A percentile compares a stretch with the other conserved stretches of the same genome.
Conservation (phyloP, 2,329 filamentous ascomycete genomes). For the Thelonectria rubi region DNA sequence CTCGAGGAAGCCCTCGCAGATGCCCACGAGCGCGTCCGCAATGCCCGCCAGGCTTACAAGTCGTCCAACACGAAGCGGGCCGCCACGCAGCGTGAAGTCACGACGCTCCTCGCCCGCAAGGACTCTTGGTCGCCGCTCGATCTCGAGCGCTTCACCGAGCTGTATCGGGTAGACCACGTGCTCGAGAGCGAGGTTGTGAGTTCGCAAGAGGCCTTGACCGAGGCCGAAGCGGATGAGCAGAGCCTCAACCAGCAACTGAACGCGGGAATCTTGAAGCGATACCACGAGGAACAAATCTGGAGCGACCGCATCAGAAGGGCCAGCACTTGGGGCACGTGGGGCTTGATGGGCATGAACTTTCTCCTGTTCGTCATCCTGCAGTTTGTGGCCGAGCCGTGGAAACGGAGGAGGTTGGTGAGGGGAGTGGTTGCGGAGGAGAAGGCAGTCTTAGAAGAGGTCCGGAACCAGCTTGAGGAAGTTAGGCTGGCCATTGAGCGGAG, state of each 20-base stretch:
- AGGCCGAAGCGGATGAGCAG: conserved; percentile 82
- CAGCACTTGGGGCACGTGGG: conserved; percentile 98
- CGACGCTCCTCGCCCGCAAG: conserved; percentile 91
- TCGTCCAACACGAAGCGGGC: conserved; percentile 84
- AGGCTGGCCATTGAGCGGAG: conserved; percentile 44
- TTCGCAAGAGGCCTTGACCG: conserved; percentile 75
- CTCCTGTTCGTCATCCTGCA: conserved; percentile 86
- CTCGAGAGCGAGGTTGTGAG: conserved; percentile 85
- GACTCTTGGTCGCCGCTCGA: conserved; percentile 88
- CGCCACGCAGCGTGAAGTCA: conserved; percentile 94
- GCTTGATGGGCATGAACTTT: conserved; percentile 96
- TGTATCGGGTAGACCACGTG: conserved; percentile 92
- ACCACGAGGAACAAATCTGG: conserved; percentile 99
- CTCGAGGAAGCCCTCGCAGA: conserved; percentile 68
- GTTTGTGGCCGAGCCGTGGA: conserved; percentile 93
- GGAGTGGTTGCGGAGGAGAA: conserved; percentile 85
- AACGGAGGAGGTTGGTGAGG: conserved; percentile 79
- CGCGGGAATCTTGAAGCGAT: conserved; percentile 85
- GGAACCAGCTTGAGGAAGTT: conserved; percentile 51
- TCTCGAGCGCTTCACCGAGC: conserved; percentile 90
- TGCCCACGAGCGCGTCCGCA: conserved; percentile 73
- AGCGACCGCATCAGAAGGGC: conserved; percentile 96
- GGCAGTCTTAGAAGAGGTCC: conserved; percentile 60
- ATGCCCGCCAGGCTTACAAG: conserved; percentile 80
- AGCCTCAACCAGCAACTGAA: conserved; percentile 79